Conservation (phyloP, 2,329 filamentous ascomycete species). For the Arthrinium phaeospermum region DNA sequence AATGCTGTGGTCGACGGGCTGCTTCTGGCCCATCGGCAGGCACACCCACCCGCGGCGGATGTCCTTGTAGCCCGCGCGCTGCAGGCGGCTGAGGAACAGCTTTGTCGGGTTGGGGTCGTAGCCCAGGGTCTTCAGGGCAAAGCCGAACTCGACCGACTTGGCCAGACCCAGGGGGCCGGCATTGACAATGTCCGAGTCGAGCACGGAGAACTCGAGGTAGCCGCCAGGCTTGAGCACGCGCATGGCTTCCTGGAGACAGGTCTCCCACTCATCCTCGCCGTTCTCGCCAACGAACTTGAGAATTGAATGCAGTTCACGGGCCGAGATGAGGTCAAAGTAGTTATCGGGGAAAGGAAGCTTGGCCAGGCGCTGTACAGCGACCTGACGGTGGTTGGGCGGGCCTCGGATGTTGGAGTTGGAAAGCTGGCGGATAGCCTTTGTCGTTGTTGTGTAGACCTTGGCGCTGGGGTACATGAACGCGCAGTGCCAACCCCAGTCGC, state of each 20-base stretch:
- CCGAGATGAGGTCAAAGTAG: conserved; percentile 91
- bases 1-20: conserved; percentile 40
- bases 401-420: conserved; percentile 79
- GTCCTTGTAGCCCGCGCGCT: conserved; percentile 76
- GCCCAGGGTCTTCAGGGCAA: conserved; percentile 84
- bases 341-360: conserved; percentile 83
- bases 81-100: conserved; percentile 76
- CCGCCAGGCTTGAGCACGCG: conserved; percentile 92
- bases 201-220: conserved; percentile 86
- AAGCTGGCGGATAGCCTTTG: conserved; percentile 71
- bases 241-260: conserved; percentile 83
- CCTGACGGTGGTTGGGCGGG: conserved; percentile 84
- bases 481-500: conserved; percentile 96
- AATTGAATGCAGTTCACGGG: conserved; percentile 82
- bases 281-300: conserved; percentile 76
- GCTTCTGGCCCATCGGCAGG: conserved; percentile 75
- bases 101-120: conserved; percentile 89
- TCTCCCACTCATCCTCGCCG: conserved; percentile 83
- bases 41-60: conserved; percentile 88
- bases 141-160: conserved; percentile 89
- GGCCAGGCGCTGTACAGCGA: conserved; percentile 78
- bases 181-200: conserved; percentile 90
- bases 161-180: conserved; percentile 80
- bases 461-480: conserved; percentile 84
- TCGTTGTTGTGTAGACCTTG: conserved; percentile 87